Evolutionary conservation across 2,329 filamentous ascomycete species (phyloP).

Genomic region (Arthrobotrys sinensis): DNA sequence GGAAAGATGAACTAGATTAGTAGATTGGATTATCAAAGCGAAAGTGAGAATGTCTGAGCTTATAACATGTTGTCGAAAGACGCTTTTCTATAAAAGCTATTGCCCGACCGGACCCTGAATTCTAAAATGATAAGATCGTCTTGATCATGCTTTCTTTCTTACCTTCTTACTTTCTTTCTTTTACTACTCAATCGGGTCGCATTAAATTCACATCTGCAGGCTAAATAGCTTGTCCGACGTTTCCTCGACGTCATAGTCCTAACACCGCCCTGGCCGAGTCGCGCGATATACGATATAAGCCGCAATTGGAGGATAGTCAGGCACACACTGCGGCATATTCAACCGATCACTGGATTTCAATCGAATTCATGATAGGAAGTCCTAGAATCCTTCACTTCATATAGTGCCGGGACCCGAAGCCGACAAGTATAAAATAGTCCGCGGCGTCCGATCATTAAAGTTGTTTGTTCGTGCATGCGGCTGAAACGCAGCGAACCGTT

Average conservation of each 20-base stretch:
- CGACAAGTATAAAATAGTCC: neutral
- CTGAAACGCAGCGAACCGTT: slow-evolving; percentile 6
- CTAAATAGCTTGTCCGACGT: slow-evolving; percentile 22
- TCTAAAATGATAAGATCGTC: no score
- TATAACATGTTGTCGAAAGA: neutral
- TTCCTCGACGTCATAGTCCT: slow-evolving; percentile 6
- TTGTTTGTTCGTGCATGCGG: neutral
- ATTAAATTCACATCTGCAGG: neutral
- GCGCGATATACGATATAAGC: slow-evolving; percentile 13
- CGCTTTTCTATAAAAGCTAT: no score
- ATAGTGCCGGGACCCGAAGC: neutral
- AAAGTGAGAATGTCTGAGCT: slow-evolving; percentile 6
- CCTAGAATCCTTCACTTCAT: no score
- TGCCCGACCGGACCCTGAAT: no score
- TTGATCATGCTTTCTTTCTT: no score
- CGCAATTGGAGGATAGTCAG: slow-evolving; percentile 9
- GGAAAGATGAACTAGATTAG: neutral
- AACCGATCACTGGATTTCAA: no score
- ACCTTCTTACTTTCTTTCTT: neutral
- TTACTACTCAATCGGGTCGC: slow-evolving; percentile 14
- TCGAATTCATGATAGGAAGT: no score
- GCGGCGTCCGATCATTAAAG: neutral
- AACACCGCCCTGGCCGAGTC: neutral
- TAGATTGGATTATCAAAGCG: neutral
- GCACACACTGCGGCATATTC: slow-evolving; percentile 16